Evolutionary conservation across 2,329 filamentous ascomycete genomes (phyloP).

Genomic region (Lasiodiplodia citricola): DNA sequence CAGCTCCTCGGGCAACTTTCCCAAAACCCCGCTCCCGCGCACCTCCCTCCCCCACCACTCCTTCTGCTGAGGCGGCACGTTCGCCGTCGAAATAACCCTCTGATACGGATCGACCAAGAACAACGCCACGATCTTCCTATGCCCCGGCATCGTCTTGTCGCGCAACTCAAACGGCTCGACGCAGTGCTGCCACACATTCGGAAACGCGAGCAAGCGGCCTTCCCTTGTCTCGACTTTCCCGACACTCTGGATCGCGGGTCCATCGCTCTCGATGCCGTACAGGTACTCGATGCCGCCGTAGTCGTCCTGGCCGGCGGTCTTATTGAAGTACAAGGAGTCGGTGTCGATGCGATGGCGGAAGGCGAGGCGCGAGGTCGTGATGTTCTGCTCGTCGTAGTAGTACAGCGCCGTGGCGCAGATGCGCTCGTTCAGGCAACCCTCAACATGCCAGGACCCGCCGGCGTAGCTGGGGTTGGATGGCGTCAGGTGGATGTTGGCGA

Average conservation of each 20-base stretch:
- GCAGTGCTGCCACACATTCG: slow-evolving; percentile 59
- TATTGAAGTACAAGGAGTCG: background rate
- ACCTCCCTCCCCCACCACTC: background rate
- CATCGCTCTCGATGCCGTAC: slow-evolving; percentile 48
- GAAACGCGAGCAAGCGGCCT: slow-evolving; percentile 61
- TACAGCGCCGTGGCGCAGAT: slow-evolving; percentile 67
- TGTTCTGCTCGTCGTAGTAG: slow-evolving; percentile 65
- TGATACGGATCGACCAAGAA: slow-evolving; percentile 64
- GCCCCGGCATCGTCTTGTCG: slow-evolving; percentile 58
- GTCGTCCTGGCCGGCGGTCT: slow-evolving; percentile 32
- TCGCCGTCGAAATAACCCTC: slow-evolving; percentile 57
- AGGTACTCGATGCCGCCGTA: slow-evolving; percentile 40
- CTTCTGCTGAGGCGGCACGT: slow-evolving; percentile 32
- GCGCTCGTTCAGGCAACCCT: slow-evolving; percentile 59
- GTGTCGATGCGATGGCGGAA: slow-evolving; percentile 52
- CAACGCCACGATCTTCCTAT: slow-evolving; percentile 62
- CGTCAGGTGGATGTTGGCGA: slow-evolving; percentile 62
- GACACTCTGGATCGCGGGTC: slow-evolving; percentile 48
- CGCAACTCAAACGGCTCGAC: slow-evolving; percentile 57
- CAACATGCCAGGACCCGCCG: slow-evolving; percentile 59
- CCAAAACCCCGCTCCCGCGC: background rate
- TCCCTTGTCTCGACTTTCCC: slow-evolving; percentile 55
- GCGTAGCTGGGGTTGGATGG: slow-evolving; percentile 60
- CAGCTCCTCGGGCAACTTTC: no score
- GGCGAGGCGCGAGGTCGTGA: slow-evolving; percentile 51